phyloP scores from a whole-genome alignment of 768 basidiomycete species.

The Naematelia aurantialba region DNA sequence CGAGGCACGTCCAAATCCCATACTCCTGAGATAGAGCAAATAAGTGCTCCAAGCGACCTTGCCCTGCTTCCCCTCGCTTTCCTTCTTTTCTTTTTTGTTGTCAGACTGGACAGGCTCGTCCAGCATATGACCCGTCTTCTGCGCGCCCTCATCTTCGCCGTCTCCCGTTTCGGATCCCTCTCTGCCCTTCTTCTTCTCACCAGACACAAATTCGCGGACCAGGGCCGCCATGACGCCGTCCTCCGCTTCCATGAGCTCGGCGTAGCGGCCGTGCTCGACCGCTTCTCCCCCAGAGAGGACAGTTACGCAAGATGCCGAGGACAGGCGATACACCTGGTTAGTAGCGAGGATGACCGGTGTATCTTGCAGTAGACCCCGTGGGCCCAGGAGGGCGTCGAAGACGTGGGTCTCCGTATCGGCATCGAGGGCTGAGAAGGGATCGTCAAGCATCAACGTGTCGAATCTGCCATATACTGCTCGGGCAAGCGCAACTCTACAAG shows the following conservation, averaged over 20 bases:
- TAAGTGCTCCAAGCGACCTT: conserved; percentile 20
- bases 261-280: conserved; percentile 21
- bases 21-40: conserved; percentile 12
- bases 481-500: conserved; percentile 22
- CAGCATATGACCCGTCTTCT: not conserved
- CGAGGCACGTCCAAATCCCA: conserved; percentile 10
- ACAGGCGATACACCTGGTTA: conserved; percentile 27
- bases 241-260: conserved; percentile 5
- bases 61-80: conserved; percentile 3
- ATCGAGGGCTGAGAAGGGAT: conserved; percentile 34
- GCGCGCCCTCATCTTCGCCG: not conserved
- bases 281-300: conserved; percentile 15
- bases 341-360: conserved; percentile 26
- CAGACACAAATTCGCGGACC: conserved; percentile 6
- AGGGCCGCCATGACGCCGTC: conserved; percentile 4
- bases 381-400: conserved; percentile 25
- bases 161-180: not conserved
- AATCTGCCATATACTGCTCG: conserved; percentile 26
- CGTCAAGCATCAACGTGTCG: conserved; percentile 28
- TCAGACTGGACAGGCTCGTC: not conserved
- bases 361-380: conserved; percentile 14
- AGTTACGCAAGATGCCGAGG: conserved; percentile 17
- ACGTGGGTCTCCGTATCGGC: conserved; percentile 28
- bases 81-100: not conserved
- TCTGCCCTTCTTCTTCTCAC: conserved; percentile 1